Percentiles rank a stretch among this genome's conserved stretches.
phyloP scores from a whole-genome alignment of 2,329 filamentous ascomycete species.

The Penicillium sp. region DNA sequence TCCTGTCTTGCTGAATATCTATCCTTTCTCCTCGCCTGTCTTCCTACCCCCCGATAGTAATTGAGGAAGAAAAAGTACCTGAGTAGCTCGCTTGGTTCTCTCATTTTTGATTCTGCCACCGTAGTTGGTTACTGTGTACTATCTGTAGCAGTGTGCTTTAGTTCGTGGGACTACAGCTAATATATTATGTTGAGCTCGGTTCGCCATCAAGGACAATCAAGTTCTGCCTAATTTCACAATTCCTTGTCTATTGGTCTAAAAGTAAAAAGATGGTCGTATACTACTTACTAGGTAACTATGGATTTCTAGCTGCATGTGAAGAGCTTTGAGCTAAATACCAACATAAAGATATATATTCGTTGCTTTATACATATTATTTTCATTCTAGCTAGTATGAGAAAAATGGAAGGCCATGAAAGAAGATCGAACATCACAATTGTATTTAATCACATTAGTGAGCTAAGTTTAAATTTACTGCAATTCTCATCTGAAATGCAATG shows the following conservation, averaged over 20 bases:
- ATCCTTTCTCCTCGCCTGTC: conserved; percentile 27
- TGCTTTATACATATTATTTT: not conserved
- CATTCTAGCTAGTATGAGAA: too few relatives aligned
- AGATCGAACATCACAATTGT: not conserved
- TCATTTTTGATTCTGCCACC: not conserved
- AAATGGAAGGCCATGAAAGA: not conserved
- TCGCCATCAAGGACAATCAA: not conserved
- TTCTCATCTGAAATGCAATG: conserved; percentile 1
- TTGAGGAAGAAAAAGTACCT: conserved; percentile 33
- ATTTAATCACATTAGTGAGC: not conserved
- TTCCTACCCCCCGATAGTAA: conserved; percentile 33
- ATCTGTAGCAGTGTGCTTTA: not conserved
- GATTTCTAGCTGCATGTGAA: not conserved
- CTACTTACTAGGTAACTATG: too few relatives aligned
- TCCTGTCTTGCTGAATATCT: conserved; percentile 24
- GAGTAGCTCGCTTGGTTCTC: conserved; percentile 6
- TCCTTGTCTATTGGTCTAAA: not conserved
- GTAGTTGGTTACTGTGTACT: not conserved
- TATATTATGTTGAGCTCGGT: not conserved
- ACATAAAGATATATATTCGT: not conserved
- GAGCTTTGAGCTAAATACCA: not conserved
- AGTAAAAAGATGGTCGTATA: too few relatives aligned
- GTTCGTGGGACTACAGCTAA: not conserved
- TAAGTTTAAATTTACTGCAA: not conserved
- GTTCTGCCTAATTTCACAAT: not conserved